A percentile compares a stretch with the other conserved stretches of the same genome.
Conservation (phyloP, 768 basidiomycete genomes). For the Pulveroboletus ravenelii region DNA sequence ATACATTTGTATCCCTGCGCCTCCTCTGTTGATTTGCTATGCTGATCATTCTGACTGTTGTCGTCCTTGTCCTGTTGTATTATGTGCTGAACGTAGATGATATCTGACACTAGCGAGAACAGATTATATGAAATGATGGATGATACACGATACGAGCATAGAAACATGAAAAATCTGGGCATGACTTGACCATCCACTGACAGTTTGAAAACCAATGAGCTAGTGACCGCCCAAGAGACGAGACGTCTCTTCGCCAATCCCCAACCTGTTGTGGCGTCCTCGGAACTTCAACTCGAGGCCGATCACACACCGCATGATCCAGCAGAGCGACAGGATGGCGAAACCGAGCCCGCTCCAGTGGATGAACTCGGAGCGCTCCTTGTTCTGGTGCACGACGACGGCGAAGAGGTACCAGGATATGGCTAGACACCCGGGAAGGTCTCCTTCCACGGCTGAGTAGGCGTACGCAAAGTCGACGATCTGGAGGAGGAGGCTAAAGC, state of each 20-base stretch:
- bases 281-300: slow-evolving; percentile 35
- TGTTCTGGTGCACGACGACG: slow-evolving; percentile 51
- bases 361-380: slow-evolving; percentile 46
- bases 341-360: slow-evolving; percentile 65
- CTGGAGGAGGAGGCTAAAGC: slow-evolving; percentile 55
- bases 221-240: slow-evolving; percentile 30
- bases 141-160: slow-evolving; percentile 8
- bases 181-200: slow-evolving; percentile 3
- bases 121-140: slow-evolving; percentile 19
- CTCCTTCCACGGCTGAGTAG: slow-evolving; percentile 59
- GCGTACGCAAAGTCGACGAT: slow-evolving; percentile 59
- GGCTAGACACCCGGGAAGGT: slow-evolving; percentile 63
- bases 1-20: slow-evolving; percentile 4
- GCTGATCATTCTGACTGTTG: slow-evolving; percentile 11
- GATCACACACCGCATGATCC: slow-evolving; percentile 54
- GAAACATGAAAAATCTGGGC: slow-evolving; percentile 1
- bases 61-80: slow-evolving; percentile 19
- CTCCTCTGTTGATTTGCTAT: slow-evolving; percentile 1
- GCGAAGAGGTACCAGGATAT: slow-evolving; percentile 65
- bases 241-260: slow-evolving; percentile 30
- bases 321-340: slow-evolving; percentile 58
- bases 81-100: slow-evolving; percentile 10
- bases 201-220: background rate
- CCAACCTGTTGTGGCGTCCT: slow-evolving; percentile 30
- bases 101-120: slow-evolving; percentile 2